Conservation (phyloP, 768 basidiomycete genomes). For the Suillus subalutaceus region DNA sequence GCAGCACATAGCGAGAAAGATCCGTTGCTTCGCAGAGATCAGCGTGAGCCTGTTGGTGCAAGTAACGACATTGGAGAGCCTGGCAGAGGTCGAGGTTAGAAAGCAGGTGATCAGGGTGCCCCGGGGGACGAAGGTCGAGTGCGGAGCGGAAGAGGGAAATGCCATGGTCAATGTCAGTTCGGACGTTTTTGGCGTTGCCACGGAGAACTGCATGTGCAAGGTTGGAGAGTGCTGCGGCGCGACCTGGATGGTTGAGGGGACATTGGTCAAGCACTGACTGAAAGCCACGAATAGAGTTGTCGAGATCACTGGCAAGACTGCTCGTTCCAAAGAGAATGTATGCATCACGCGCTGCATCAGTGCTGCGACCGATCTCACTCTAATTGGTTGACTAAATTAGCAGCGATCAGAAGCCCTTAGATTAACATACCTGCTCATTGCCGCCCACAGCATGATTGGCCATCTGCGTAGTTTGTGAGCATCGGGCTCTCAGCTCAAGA, state of each 20-base stretch:
- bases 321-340: not conserved
- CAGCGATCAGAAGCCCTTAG: not conserved
- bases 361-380: not conserved
- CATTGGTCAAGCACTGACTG: conserved; percentile 17
- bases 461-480: not conserved
- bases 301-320: conserved; percentile 13
- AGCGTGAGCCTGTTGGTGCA: not conserved
- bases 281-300: conserved; percentile 22
- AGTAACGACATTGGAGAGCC: not conserved
- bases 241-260: conserved; percentile 18
- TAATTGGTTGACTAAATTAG: not conserved
- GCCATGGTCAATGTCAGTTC: not conserved
- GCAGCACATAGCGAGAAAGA: not conserved
- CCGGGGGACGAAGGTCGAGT: not conserved
- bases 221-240: conserved; percentile 14
- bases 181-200: not conserved
- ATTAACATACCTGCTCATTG: not conserved
- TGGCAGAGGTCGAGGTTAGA: not conserved
- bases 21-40: not conserved
- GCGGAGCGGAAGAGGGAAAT: not conserved
- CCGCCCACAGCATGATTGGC: not conserved
- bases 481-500: not conserved
- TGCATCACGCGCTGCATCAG: not conserved
- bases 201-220: conserved; percentile 5
- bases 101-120: not conserved